Conservation (phyloP, 2,329 filamentous ascomycete species). For the Aspergillus melleus region DNA sequence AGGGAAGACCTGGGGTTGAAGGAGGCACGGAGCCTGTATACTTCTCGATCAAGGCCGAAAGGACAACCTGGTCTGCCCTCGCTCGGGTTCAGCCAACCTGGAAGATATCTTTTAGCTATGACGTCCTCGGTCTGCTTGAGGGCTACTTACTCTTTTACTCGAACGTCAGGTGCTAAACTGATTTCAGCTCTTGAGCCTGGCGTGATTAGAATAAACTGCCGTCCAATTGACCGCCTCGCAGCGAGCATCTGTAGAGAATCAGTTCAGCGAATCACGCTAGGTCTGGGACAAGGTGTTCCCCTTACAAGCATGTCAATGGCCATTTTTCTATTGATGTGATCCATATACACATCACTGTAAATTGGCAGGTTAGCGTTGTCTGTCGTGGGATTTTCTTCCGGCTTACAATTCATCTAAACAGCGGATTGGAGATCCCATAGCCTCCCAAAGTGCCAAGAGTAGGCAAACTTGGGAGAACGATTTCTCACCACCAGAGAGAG, state of each 20-base stretch:
- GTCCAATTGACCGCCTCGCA: constrained; percentile 80
- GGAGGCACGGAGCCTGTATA: not conserved
- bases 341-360: constrained; percentile 89
- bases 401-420: constrained; percentile 88
- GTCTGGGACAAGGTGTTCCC: constrained; percentile 20
- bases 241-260: constrained; percentile 66
- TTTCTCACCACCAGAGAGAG: constrained; percentile 93
- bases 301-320: constrained; percentile 90
- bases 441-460: constrained; percentile 90
- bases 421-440: constrained; percentile 92
- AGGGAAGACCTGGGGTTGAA: not conserved
- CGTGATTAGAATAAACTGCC: constrained; percentile 95
- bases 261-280: constrained; percentile 5
- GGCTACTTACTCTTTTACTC: constrained; percentile 43
- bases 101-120: constrained; percentile 7
- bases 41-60: constrained; percentile 25
- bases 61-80: constrained; percentile 42
- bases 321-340: constrained; percentile 89
- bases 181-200: constrained; percentile 73
- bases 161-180: constrained; percentile 45
- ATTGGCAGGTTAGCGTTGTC: constrained; percentile 17
- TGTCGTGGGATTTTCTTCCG: not conserved
- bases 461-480: constrained; percentile 97
- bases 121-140: not conserved
- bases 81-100: constrained; percentile 46